Evolutionary conservation across 2,329 filamentous ascomycete genomes (phyloP).

Genomic region (Biscogniauxia mediterranea): DNA sequence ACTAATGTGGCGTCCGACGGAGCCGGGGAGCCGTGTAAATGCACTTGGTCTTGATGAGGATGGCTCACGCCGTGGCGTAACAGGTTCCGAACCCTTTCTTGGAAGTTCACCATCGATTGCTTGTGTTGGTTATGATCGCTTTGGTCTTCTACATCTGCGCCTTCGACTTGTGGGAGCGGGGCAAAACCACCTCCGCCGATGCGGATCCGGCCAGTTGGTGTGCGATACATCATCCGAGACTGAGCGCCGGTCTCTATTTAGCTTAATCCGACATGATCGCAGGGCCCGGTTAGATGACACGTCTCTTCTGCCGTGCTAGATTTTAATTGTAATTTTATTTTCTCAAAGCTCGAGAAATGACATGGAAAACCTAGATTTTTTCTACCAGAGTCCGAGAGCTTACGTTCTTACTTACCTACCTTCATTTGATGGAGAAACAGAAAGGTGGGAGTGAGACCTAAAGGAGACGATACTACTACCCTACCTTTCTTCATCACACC

Average conservation of each 20-base stretch:
- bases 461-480: neutral
- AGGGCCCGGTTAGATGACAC: neutral
- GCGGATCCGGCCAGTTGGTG: conserved; percentile 11
- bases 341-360: too few species aligned
- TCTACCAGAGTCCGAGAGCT: neutral
- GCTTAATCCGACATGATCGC: conserved; percentile 5
- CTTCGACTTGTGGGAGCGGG: conserved; percentile 23
- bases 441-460: neutral
- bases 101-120: conserved; percentile 15
- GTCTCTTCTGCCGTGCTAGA: neutral
- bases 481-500: neutral
- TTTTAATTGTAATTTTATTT: neutral
- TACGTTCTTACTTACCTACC: neutral
- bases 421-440: neutral
- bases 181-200: conserved; percentile 14
- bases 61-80: conserved; percentile 13
- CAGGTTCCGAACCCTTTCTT: conserved; percentile 20
- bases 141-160: conserved; percentile 7
- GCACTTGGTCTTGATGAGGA: conserved; percentile 4
- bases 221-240: conserved; percentile 15
- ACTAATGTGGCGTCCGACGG: conserved; percentile 24
- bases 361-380: too few species aligned
- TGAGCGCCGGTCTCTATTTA: conserved; percentile 2
- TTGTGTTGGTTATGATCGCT: conserved; percentile 2
- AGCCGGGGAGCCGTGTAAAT: conserved; percentile 20